Percentiles rank a stretch among this genome's conserved stretches.
Conservation (phyloP, 2,329 filamentous ascomycete species). For the Penicillium sp. region DNA sequence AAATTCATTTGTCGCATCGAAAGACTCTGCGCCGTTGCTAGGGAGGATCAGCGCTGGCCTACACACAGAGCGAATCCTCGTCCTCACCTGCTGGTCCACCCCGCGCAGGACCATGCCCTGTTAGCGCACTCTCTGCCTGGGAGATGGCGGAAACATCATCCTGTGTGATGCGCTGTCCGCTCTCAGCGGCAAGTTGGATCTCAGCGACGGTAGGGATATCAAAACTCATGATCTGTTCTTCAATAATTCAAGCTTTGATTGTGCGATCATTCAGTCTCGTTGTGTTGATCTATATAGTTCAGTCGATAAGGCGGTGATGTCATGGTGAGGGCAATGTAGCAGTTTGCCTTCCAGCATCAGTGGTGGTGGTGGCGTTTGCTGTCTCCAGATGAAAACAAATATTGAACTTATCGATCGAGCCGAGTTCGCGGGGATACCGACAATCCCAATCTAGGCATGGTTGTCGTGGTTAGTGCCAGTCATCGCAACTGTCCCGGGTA, state of each 20-base stretch:
- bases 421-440: neutral
- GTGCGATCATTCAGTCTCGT: neutral
- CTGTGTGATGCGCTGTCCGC: slow-evolving; percentile 35
- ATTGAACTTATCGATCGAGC: slow-evolving; percentile 1
- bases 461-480: no score
- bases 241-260: neutral
- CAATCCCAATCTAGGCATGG: neutral
- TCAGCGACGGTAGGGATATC: slow-evolving; percentile 34
- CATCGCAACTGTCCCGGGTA: no score
- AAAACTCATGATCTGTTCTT: slow-evolving; percentile 14
- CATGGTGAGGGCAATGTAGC: slow-evolving; percentile 24
- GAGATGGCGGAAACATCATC: slow-evolving; percentile 36
- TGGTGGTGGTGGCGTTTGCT: slow-evolving; percentile 23
- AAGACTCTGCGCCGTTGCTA: slow-evolving; percentile 37
- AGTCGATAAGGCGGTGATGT: slow-evolving; percentile 23
- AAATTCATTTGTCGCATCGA: slow-evolving; percentile 38
- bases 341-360: slow-evolving; percentile 18
- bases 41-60: neutral
- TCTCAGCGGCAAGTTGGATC: slow-evolving; percentile 33
- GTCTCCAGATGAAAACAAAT: slow-evolving; percentile 1
- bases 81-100: slow-evolving; percentile 36
- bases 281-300: slow-evolving; percentile 13
- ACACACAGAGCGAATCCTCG: neutral
- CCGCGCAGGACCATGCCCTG: slow-evolving; percentile 31
- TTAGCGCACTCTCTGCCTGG: slow-evolving; percentile 35